Percentiles rank a stretch among this genome's conserved stretches.
Evolutionary conservation across 2,329 filamentous ascomycete species (phyloP).

Genomic region (Phyllosticta capitalensis): DNA sequence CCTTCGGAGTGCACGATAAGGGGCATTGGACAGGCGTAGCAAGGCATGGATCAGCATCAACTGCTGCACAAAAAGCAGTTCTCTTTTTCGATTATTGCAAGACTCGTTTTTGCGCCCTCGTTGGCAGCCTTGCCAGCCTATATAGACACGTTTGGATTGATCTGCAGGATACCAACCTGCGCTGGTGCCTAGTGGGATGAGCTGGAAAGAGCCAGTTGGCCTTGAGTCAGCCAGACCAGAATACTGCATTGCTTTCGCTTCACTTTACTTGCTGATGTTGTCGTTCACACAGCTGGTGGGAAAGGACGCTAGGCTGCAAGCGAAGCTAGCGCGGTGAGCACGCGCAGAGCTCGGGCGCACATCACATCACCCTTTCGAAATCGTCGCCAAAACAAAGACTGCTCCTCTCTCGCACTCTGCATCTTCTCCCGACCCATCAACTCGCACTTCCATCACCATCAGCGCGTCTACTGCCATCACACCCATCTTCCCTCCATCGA

Average conservation of each 20-base stretch:
- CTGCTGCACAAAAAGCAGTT: background rate
- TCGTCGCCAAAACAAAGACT: slow-evolving; percentile 6
- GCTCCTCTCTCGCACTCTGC: background rate
- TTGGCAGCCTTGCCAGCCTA: background rate
- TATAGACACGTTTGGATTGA: no score
- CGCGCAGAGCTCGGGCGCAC: slow-evolving; percentile 2
- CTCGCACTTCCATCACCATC: background rate
- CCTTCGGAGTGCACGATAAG: slow-evolving; percentile 47
- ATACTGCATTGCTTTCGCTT: background rate
- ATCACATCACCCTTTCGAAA: slow-evolving; percentile 7
- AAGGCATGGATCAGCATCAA: background rate
- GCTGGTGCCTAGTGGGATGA: no score
- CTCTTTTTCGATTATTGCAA: background rate
- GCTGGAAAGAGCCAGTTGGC: background rate
- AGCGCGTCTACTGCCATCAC: background rate
- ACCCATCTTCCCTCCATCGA: background rate
- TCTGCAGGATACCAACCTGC: no score
- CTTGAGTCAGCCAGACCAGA: no score
- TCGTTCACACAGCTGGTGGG: background rate
- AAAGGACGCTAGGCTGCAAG: background rate
- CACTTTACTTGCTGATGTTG: background rate
- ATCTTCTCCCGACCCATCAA: background rate
- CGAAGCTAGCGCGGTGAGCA: background rate
- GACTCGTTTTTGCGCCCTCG: background rate
- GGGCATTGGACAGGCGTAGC: background rate